Percentiles rank a stretch among this genome's conserved stretches.
These are phyloP conservation scores for Ustilago xerochloae DNA, from an alignment of 1,284 basidiomycete genomes.

Conservation along the genomic window DNA sequence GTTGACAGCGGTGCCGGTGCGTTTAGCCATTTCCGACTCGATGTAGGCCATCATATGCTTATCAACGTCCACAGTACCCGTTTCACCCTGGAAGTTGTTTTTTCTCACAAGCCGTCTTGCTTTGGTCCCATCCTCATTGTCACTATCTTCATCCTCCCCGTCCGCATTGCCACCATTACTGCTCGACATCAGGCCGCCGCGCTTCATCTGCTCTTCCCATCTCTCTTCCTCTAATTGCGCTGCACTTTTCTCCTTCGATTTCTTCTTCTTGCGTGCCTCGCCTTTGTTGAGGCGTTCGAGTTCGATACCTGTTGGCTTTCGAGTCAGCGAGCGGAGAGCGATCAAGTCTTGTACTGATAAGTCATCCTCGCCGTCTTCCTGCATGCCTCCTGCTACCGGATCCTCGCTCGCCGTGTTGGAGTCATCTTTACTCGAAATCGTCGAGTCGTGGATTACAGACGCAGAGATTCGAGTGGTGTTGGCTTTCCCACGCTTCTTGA, in stretches of 20 bases:
- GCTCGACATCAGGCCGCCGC: slow-evolving; percentile 30
- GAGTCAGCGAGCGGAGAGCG: slow-evolving; percentile 80
- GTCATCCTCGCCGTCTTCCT: not conserved
- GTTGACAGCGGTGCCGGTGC: slow-evolving; percentile 51
- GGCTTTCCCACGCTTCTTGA: slow-evolving; percentile 24
- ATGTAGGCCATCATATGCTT: slow-evolving; percentile 99
- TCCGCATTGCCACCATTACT: not conserved
- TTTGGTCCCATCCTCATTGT: slow-evolving; percentile 55
- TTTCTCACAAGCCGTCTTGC: slow-evolving; percentile 74
- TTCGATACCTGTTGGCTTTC: slow-evolving; percentile 83
- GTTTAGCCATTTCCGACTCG: slow-evolving; percentile 87
- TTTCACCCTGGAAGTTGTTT: slow-evolving; percentile 97
- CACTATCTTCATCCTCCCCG: slow-evolving; percentile 14
- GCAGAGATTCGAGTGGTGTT: slow-evolving; percentile 7
- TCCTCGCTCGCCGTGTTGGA: too few relatives aligned
- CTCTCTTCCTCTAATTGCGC: slow-evolving; percentile 19
- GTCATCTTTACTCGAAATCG: not conserved
- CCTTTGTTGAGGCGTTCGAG: slow-evolving; percentile 84
- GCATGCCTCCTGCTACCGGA: not conserved
- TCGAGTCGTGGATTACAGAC: slow-evolving; percentile 2
- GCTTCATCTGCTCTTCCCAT: slow-evolving; percentile 49
- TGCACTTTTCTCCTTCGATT: slow-evolving; percentile 66
- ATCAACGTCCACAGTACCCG: slow-evolving; percentile 92
- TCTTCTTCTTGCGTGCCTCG: slow-evolving; percentile 79
- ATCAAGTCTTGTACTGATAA: slow-evolving; percentile 80